Percentiles rank a stretch among this genome's conserved stretches.
Conservation (phyloP, 1,284 basidiomycete species). For the Cutaneotrichosporon sp. region DNA sequence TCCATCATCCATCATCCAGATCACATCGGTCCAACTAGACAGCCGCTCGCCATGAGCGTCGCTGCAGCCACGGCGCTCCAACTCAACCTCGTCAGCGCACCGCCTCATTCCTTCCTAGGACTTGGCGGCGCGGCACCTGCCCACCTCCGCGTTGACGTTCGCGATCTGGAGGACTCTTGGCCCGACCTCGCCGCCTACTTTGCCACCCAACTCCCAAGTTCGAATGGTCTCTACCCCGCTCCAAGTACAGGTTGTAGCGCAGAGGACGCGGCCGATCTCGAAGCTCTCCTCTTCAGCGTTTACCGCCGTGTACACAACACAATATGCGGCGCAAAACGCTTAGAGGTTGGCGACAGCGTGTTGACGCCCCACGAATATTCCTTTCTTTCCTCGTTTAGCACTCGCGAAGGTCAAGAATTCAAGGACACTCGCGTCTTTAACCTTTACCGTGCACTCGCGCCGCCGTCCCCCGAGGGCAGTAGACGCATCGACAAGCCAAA, state of each 20-base stretch:
- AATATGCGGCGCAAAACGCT: neutral
- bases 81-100: constrained; percentile 1
- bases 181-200: constrained; percentile 7
- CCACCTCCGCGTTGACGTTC: constrained; percentile 2
- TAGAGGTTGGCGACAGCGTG: constrained; percentile 9
- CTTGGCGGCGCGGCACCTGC: neutral
- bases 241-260: neutral
- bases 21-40: neutral
- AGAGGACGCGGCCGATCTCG: neutral
- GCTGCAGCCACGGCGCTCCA: constrained; percentile 1
- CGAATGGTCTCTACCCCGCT: neutral
- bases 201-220: constrained; percentile 3
- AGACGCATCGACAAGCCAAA: constrained; percentile 5
- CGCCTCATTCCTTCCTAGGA: constrained; percentile 6
- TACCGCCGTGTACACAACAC: constrained; percentile 2
- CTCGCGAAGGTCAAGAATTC: constrained; percentile 1
- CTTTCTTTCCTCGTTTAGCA: neutral
- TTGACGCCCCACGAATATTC: constrained; percentile 2
- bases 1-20: neutral
- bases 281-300: neutral
- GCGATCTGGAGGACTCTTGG: constrained; percentile 4
- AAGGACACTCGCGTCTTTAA: constrained; percentile 6
- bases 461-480: neutral
- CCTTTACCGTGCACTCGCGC: neutral
- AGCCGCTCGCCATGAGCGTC: constrained; percentile 6